These are phyloP conservation scores for Brettanomyces sp. DNA, from an alignment of 805 yeast genomes.

Conservation along the genomic window DNA sequence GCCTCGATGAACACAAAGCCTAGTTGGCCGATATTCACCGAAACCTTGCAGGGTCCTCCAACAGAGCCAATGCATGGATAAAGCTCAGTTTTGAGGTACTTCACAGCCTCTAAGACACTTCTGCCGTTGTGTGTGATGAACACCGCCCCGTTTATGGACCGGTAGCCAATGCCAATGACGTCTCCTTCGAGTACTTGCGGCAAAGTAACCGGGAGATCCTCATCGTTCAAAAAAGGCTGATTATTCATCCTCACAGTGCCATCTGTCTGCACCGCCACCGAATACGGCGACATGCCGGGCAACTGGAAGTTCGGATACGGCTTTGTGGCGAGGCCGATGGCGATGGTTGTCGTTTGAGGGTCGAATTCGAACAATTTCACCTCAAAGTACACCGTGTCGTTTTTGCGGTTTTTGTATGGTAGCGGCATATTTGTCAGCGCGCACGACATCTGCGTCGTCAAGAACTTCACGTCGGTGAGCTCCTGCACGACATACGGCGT, in stretches of 20 bases:
- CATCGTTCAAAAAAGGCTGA: slow-evolving; percentile 40
- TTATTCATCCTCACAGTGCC: slow-evolving; percentile 58
- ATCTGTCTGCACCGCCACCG: slow-evolving; percentile 64
- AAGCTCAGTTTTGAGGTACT: slow-evolving; percentile 38
- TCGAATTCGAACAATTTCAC: slow-evolving; percentile 36
- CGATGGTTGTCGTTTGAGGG: slow-evolving; percentile 39
- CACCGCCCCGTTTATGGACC: slow-evolving; percentile 36
- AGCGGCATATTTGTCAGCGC: slow-evolving; percentile 24
- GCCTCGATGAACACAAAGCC: slow-evolving; percentile 90
- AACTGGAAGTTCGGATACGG: slow-evolving; percentile 70
- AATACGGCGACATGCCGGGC: slow-evolving; percentile 66
- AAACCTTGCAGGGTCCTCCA: slow-evolving; percentile 37
- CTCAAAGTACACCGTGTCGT: slow-evolving; percentile 61
- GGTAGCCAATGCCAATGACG: slow-evolving; percentile 47
- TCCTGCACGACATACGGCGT: slow-evolving; percentile 25
- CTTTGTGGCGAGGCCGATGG: slow-evolving; percentile 59
- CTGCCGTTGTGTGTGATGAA: slow-evolving; percentile 50
- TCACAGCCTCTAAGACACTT: slow-evolving; percentile 40
- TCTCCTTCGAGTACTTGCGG: slow-evolving; percentile 47
- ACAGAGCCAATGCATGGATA: slow-evolving; percentile 48
- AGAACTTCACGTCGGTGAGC: slow-evolving; percentile 23
- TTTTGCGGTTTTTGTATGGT: slow-evolving; percentile 27
- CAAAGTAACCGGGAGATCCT: slow-evolving; percentile 33
- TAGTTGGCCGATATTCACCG: slow-evolving; percentile 72
- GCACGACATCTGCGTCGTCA: slow-evolving; percentile 14